Conservation (phyloP, 306 rosid genomes). For the Geum urbanum region DNA sequence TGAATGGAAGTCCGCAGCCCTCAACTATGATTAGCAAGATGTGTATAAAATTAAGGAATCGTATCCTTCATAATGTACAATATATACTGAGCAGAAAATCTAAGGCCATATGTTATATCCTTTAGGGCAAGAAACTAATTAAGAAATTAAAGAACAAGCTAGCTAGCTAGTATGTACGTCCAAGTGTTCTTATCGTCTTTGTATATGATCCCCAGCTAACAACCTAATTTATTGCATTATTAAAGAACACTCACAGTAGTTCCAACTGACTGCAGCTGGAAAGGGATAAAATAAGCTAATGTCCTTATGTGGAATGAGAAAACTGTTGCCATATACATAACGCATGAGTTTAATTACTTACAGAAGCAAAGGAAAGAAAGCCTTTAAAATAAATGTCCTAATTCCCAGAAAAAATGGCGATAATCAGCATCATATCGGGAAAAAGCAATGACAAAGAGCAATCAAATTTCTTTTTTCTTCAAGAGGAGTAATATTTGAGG, state of each 20-base stretch:
- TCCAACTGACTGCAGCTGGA: not conserved
- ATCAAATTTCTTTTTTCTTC: not conserved
- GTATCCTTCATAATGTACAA: slow-evolving; percentile 26
- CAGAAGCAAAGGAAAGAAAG: not conserved
- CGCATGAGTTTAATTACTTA: not conserved
- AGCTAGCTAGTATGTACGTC: not conserved
- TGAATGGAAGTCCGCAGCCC: not conserved
- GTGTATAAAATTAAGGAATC: slow-evolving; percentile 39
- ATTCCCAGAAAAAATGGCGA: slow-evolving; percentile 2
- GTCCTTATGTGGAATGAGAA: not conserved
- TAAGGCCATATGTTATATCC: slow-evolving; percentile 16
- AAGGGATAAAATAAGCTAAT: not conserved
- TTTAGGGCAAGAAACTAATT: not conserved
- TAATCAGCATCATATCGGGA: slow-evolving; percentile 7
- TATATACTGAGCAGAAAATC: slow-evolving; percentile 20
- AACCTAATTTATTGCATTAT: slow-evolving; percentile 2
- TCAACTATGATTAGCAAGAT: slow-evolving; percentile 12
- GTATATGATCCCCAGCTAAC: not conserved
- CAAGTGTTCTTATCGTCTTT: not conserved
- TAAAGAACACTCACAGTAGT: not conserved
- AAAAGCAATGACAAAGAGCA: not conserved
- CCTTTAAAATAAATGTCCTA: not conserved
- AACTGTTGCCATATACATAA: not conserved
- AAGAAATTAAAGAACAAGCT: not conserved
- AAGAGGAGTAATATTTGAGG: no score